phyloP scores from a whole-genome alignment of 495 filamentous ascomycete genomes.

The Bombardia bombarda region DNA sequence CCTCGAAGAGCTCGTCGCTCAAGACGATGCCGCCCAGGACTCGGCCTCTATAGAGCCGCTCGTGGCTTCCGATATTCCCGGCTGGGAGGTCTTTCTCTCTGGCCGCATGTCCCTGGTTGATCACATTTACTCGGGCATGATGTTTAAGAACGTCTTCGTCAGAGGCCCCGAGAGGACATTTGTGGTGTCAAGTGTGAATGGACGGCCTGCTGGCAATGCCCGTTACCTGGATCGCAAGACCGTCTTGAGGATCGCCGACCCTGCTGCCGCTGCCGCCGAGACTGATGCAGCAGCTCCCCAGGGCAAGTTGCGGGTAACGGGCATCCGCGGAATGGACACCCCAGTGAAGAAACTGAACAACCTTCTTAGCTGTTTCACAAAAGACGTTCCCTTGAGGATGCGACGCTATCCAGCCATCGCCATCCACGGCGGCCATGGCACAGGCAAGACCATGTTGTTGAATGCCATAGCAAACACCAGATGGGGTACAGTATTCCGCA shows the following conservation, averaged over 20 bases:
- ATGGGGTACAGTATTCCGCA: constrained; percentile 58
- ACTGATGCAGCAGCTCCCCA: constrained; percentile 3
- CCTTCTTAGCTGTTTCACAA: constrained; percentile 50
- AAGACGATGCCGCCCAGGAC: not conserved
- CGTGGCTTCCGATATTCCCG: constrained; percentile 10
- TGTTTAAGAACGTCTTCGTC: constrained; percentile 37
- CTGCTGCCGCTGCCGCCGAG: constrained; percentile 3
- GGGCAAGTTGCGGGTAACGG: constrained; percentile 32
- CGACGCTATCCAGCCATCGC: constrained; percentile 53
- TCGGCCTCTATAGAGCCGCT: constrained; percentile 6
- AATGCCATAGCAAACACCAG: constrained; percentile 55
- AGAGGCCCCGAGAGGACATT: constrained; percentile 41
- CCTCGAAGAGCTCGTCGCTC: constrained; percentile 18
- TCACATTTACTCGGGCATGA: constrained; percentile 39
- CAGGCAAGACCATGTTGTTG: constrained; percentile 70
- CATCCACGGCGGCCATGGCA: constrained; percentile 76
- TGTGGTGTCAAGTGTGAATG: constrained; percentile 38
- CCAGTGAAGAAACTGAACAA: constrained; percentile 61
- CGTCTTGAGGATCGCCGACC: constrained; percentile 24
- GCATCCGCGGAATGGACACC: constrained; percentile 55
- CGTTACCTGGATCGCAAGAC: constrained; percentile 31
- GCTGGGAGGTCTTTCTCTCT: constrained; percentile 23
- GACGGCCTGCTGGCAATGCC: constrained; percentile 26
- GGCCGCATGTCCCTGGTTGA: constrained; percentile 32
- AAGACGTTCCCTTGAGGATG: constrained; percentile 20